phyloP scores from a whole-genome alignment of 441 rosid species.

The Pelargonium australe region DNA sequence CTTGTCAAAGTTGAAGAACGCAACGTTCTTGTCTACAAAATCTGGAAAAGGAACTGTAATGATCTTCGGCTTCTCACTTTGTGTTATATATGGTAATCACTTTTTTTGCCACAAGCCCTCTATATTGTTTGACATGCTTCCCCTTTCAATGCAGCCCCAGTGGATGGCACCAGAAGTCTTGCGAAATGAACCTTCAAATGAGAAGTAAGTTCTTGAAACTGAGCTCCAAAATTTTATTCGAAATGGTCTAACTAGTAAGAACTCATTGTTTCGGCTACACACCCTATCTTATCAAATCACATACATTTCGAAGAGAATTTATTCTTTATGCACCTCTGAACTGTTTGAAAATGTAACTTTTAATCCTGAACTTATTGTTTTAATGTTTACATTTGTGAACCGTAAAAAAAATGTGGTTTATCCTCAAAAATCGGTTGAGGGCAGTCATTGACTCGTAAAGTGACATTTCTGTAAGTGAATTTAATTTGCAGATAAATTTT shows the following conservation, averaged over 20 bases:
- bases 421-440: too few species aligned
- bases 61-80: neutral
- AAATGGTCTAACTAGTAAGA: neutral
- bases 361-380: too few species aligned
- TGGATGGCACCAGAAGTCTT: conserved; percentile 98
- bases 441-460: too few species aligned
- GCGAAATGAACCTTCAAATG: conserved; percentile 75
- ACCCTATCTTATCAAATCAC: too few species aligned
- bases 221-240: neutral
- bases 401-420: too few species aligned
- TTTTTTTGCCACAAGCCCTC: neutral
- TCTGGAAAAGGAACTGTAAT: conserved; percentile 84
- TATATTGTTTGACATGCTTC: neutral
- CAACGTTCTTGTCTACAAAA: conserved; percentile 59
- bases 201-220: conserved; percentile 41
- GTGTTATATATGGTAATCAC: neutral
- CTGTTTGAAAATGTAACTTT: too few species aligned
- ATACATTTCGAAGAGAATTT: too few species aligned
- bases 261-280: neutral
- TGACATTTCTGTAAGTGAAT: too few species aligned
- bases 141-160: conserved; percentile 54
- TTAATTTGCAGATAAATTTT: too few species aligned
- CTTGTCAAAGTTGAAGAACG: conserved; percentile 70
- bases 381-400: too few species aligned
- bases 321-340: too few species aligned